Evolutionary conservation across 257 asterid genomes (phyloP).

Genomic region (Solanum arcanum): DNA sequence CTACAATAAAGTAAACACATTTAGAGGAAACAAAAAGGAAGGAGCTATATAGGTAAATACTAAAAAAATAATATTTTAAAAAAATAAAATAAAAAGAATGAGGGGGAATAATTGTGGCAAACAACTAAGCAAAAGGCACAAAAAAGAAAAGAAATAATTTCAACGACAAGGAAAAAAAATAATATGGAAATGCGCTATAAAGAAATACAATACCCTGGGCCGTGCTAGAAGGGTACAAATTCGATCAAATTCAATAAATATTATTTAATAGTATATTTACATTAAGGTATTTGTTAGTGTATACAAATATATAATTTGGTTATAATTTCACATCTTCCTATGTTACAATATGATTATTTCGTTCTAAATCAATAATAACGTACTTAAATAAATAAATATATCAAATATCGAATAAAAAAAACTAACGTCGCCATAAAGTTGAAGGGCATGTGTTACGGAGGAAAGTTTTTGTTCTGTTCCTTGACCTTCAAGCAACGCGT

Average conservation of each 20-base stretch:
- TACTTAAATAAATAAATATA: background rate
- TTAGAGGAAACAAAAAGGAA: background rate
- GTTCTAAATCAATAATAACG: accelerated
- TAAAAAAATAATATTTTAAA: accelerated
- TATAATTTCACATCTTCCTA: too few relatives aligned
- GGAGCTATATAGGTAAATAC: background rate
- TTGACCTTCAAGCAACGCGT: constrained; percentile 22
- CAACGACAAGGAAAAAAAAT: background rate
- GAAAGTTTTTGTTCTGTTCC: background rate
- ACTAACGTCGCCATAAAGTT: background rate
- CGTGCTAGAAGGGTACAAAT: background rate
- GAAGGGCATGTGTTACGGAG: background rate
- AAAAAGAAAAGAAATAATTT: background rate
- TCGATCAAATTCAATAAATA: background rate
- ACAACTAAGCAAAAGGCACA: background rate
- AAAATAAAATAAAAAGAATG: background rate
- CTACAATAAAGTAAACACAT: background rate
- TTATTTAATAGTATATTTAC: background rate
- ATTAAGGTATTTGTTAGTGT: too few relatives aligned
- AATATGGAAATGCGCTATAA: background rate
- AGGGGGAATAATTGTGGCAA: background rate
- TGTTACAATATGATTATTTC: too few relatives aligned
- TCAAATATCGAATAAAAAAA: background rate
- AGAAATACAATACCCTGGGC: background rate
- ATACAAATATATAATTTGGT: background rate